Conservation (phyloP, 441 rosid species). For the Populus trichocarpa region DNA sequence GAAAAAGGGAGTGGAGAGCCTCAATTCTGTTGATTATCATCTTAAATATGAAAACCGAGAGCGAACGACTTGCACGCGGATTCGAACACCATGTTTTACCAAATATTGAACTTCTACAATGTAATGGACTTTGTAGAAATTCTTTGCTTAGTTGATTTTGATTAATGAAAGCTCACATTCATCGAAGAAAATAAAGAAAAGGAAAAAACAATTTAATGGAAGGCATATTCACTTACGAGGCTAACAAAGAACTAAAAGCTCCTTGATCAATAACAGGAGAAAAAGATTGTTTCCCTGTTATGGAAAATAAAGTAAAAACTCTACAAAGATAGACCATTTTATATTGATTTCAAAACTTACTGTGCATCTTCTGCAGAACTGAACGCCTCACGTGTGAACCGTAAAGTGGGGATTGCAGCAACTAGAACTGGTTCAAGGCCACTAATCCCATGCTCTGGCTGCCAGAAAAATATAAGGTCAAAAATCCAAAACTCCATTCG, state of each 20-base stretch:
- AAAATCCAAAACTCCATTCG: background rate
- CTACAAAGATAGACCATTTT: background rate
- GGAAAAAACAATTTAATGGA: background rate
- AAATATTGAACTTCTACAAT: background rate
- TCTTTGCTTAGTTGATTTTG: no score
- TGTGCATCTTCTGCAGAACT: slow-evolving; percentile 52
- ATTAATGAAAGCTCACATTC: no score
- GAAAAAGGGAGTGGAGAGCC: background rate
- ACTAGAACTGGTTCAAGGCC: slow-evolving; percentile 58
- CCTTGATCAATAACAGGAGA: background rate
- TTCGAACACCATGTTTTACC: background rate
- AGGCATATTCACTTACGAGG: background rate
- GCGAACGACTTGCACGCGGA: background rate
- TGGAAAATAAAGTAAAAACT: background rate
- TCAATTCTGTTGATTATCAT: no score
- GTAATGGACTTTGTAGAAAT: background rate
- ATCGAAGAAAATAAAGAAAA: no score
- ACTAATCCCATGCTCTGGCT: slow-evolving; percentile 39
- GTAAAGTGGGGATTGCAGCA: slow-evolving; percentile 64
- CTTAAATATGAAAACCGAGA: background rate
- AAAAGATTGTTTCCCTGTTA: background rate
- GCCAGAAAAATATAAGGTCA: slow-evolving; percentile 12
- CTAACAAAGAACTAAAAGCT: background rate
- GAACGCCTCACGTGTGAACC: slow-evolving; percentile 46
- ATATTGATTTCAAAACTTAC: slow-evolving; percentile 33